Evolutionary conservation across 306 rosid genomes (phyloP).

Genomic region (Begonia peltatifolia): DNA sequence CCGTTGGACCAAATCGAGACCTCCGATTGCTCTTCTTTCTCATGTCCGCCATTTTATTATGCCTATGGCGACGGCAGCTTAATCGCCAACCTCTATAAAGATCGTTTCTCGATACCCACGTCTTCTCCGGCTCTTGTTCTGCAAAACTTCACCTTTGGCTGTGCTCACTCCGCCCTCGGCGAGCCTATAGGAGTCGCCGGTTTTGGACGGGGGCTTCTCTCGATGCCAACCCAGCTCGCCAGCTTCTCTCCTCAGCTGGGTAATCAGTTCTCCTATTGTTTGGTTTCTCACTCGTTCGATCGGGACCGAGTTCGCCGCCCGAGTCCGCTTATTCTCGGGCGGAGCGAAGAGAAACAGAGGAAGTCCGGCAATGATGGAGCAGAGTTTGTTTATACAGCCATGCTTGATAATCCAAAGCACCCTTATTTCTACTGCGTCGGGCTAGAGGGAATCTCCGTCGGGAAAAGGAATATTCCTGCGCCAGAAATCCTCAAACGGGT

Average conservation of each 20-base stretch:
- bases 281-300: constrained; percentile 75
- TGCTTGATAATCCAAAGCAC: constrained; percentile 70
- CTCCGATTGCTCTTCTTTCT: constrained; percentile 42
- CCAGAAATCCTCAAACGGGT: constrained; percentile 41
- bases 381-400: constrained; percentile 50
- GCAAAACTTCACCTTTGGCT: constrained; percentile 69
- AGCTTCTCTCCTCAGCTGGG: constrained; percentile 53
- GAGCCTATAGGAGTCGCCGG: constrained; percentile 95
- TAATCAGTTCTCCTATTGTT: constrained; percentile 69
- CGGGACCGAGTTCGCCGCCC: constrained; percentile 40
- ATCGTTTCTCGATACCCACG: constrained; percentile 28
- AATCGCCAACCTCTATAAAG: constrained; percentile 40
- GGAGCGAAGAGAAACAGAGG: constrained; percentile 17
- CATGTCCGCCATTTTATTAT: constrained; percentile 78
- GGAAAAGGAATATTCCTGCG: constrained; percentile 30
- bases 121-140: constrained; percentile 35
- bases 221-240: constrained; percentile 70
- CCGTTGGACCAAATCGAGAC: constrained; percentile 63
- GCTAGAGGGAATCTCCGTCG: constrained; percentile 55
- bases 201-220: constrained; percentile 65
- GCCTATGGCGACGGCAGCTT: constrained; percentile 91
- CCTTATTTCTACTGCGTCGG: constrained; percentile 80
- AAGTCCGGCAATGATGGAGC: constrained; percentile 1
- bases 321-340: constrained; percentile 84
- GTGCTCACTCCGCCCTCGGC: constrained; percentile 74